Evolutionary conservation across 2,329 filamentous ascomycete genomes (phyloP).

Genomic region (Trichoderma afroharzianum): DNA sequence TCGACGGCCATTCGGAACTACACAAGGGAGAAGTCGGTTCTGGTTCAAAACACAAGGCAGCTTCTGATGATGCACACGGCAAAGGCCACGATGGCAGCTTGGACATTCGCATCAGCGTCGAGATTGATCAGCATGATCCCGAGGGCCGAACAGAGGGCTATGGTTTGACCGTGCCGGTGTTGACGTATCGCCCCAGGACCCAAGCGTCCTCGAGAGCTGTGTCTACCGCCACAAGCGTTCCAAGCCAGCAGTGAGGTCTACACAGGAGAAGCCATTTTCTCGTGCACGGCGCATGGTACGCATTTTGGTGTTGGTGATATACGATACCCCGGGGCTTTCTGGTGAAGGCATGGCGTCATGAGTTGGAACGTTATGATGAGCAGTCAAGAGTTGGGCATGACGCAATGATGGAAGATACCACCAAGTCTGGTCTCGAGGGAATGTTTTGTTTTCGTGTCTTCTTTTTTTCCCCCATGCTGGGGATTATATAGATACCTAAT

Average conservation of each 20-base stretch:
- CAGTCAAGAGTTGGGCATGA: neutral
- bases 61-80: slow-evolving; percentile 53
- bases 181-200: slow-evolving; percentile 41
- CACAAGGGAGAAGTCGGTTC: slow-evolving; percentile 74
- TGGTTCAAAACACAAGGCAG: slow-evolving; percentile 74
- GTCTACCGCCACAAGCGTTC: slow-evolving; percentile 12
- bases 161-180: slow-evolving; percentile 75
- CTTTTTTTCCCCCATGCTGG: neutral
- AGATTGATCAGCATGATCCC: slow-evolving; percentile 79
- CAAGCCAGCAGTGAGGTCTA: slow-evolving; percentile 3
- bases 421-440: neutral
- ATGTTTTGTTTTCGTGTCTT: neutral
- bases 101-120: slow-evolving; percentile 81
- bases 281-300: neutral
- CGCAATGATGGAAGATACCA: slow-evolving; percentile 7
- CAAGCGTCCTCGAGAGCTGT: slow-evolving; percentile 23
- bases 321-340: neutral
- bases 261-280: neutral
- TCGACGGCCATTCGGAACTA: slow-evolving; percentile 67
- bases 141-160: slow-evolving; percentile 79
- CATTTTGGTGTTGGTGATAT: neutral
- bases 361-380: neutral
- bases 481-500: slow-evolving; percentile 2
- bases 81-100: slow-evolving; percentile 58
- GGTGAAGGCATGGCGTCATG: neutral